Evolutionary conservation across 352 stramenopile genomes (phyloP).

Genomic region (Phytophthora pini): DNA sequence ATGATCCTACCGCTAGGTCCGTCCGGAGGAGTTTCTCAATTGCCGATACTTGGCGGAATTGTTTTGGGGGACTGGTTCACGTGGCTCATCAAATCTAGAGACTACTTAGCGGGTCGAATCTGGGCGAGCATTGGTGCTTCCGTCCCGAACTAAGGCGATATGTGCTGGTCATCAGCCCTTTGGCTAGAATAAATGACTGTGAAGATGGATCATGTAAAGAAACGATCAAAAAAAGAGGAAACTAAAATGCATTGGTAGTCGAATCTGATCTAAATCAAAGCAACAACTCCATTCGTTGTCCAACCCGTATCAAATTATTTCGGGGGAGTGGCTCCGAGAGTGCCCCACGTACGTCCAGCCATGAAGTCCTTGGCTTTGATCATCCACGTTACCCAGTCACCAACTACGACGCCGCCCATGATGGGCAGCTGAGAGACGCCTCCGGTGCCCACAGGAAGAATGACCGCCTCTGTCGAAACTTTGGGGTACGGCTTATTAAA

Average conservation of each 20-base stretch:
- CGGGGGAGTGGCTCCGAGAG: conserved; percentile 31
- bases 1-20: conserved; percentile 57
- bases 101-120: conserved; percentile 45
- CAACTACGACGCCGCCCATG: conserved; percentile 44
- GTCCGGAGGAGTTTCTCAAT: conserved; percentile 54
- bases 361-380: conserved; percentile 56
- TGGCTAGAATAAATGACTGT: too few relatives aligned
- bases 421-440: conserved; percentile 56
- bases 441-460: conserved; percentile 45
- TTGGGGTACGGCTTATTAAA: conserved; percentile 36
- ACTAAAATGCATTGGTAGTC: too few relatives aligned
- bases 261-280: conserved; percentile 5
- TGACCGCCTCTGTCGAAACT: conserved; percentile 33
- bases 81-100: conserved; percentile 49
- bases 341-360: conserved; percentile 37
- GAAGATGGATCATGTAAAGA: too few relatives aligned
- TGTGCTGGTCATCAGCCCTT: too few relatives aligned
- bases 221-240: too few relatives aligned
- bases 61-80: conserved; percentile 63
- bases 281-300: too few relatives aligned
- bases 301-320: conserved; percentile 5
- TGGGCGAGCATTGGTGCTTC: conserved; percentile 43
- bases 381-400: conserved; percentile 43
- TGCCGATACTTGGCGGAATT: conserved; percentile 55
- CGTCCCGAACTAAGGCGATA: conserved; percentile 20